These are phyloP conservation scores for Choiromyces venosus DNA, from an alignment of 495 filamentous ascomycete species.

Conservation along the genomic window DNA sequence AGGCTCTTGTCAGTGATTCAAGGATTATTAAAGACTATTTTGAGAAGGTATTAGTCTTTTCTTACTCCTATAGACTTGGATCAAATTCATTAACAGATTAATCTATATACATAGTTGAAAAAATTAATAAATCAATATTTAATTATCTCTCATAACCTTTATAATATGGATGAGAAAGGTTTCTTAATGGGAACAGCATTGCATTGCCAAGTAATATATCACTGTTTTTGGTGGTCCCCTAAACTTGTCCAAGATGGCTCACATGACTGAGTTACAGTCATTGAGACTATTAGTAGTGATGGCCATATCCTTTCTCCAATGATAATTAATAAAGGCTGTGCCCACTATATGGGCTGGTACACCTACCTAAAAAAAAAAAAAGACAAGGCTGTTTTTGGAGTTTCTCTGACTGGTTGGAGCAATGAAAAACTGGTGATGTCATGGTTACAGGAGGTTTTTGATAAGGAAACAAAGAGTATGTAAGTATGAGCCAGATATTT, in stretches of 20 bases:
- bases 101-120: too few relatives aligned
- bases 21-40: conserved; percentile 11
- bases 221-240: too few relatives aligned
- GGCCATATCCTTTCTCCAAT: neutral
- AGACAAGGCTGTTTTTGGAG: too few relatives aligned
- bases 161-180: conserved; percentile 15
- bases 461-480: neutral
- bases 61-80: too few relatives aligned
- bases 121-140: too few relatives aligned
- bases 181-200: neutral
- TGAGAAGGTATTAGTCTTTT: neutral
- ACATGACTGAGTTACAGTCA: neutral
- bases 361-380: too few relatives aligned
- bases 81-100: too few relatives aligned
- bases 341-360: neutral
- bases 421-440: too few relatives aligned
- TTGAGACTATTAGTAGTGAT: conserved; percentile 3
- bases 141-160: neutral
- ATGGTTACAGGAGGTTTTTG: too few relatives aligned
- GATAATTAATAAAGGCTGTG: conserved; percentile 2
- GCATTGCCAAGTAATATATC: neutral
- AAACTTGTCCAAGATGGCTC: too few relatives aligned
- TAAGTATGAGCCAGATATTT: neutral
- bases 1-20: neutral
- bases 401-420: too few relatives aligned